Base-by-base conservation (phyloP, 352 stramenopile species). In the Phytophthora citricola region DNA sequence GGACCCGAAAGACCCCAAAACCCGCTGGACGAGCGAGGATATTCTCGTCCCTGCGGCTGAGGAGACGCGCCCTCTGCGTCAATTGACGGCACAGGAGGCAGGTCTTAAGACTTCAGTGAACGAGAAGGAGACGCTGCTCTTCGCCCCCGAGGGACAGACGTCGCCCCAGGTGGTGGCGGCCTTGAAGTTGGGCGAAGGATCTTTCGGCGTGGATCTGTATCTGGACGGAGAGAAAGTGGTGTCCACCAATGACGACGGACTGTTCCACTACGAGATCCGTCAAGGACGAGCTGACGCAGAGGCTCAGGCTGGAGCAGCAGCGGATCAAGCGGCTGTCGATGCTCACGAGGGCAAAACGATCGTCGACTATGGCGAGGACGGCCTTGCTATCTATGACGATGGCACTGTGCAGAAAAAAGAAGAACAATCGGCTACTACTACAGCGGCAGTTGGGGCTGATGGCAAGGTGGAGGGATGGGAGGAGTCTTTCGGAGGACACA, bases 331-430 rank as follows among this genome's bases (percentile, higher is more conserved):
- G 36, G 65, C 77, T 4, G 61, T 77, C 14, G 86, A 97, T 60
- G 79, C 91, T 20, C 91, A 98, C 46, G 78, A 87, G 10, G 94
- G 92, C 15, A 98, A 98, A 69, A 89, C 97, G 66, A 94, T 99
- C 55, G 92, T 97, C 2, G 97, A 98, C 64, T 99, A 99, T 61
- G 98, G 96, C 68, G 97, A 99, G 73, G 97, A 99, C 76, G 97
- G 97, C 39, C 78, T 99, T 1, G 97, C 97, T 12, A 98, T 99
- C 65, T 99, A 99, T 65, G 89, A 90, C 1, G 97, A 99, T 76
- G 97, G 97, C 38, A 97, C 92, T 55, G 82, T 85, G 45, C 81
- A 94, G 71, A 83, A 88, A 57, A 89, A 85, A 40, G 71, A 79
- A 36, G 73, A 82, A n/a, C 38, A 68, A 1, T 24, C 64, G n/a